phyloP scores from a whole-genome alignment of 441 rosid species.

The Jatropha podagrica region DNA sequence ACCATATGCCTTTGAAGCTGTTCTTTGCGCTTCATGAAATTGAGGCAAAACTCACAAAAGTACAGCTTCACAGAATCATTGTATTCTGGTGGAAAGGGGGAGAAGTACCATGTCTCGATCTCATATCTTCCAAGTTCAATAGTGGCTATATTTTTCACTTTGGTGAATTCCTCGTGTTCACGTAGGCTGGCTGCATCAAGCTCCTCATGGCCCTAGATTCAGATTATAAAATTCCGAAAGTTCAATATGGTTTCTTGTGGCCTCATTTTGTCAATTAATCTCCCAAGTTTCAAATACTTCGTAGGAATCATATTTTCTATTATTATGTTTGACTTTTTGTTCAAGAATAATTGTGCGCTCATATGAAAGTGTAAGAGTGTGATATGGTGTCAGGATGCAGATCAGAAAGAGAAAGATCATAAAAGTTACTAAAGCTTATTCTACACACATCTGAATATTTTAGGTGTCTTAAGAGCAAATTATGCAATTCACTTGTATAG shows the following conservation, averaged over 20 bases:
- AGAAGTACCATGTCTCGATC: conserved; percentile 99
- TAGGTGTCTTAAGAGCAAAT: not conserved
- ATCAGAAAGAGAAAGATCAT: not conserved
- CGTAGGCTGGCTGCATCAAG: conserved; percentile 99
- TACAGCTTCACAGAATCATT: conserved; percentile 91
- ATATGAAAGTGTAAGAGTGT: not conserved
- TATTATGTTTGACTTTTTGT: not conserved
- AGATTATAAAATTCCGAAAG: not conserved
- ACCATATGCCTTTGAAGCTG: conserved; percentile 99
- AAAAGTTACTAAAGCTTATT: not conserved
- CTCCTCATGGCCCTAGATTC: conserved; percentile 89
- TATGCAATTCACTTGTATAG: not conserved
- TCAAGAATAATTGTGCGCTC: not conserved
- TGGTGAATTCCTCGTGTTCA: conserved; percentile 98
- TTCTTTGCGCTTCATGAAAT: conserved; percentile 98
- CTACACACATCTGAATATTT: not conserved
- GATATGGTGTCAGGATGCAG: not conserved
- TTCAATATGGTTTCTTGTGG: not conserved
- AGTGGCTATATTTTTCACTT: conserved; percentile 97
- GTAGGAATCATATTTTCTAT: not conserved
- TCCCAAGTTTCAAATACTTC: not conserved
- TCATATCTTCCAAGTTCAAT: conserved; percentile 99
- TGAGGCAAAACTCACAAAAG: conserved; percentile 99
- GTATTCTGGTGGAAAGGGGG: conserved; percentile 98
- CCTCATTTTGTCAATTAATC: not conserved